Percentiles rank a stretch among this genome's conserved stretches.
phyloP scores from a whole-genome alignment of 371 early-diverging fungal genomes.

The Actinomortierella ambigua region DNA sequence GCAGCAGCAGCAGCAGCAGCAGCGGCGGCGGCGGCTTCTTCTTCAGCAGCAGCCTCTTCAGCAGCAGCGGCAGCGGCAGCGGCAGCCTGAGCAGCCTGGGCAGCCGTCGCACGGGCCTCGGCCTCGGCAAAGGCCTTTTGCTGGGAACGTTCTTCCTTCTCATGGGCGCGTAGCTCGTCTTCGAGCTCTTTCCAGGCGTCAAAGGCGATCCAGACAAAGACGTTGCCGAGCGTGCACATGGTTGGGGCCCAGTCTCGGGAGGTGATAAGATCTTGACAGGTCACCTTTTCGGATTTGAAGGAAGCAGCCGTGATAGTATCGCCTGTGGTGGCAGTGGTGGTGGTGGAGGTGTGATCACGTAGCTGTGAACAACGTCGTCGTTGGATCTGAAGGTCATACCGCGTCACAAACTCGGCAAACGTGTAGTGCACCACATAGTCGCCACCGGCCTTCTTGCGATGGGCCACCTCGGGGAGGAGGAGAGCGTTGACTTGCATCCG shows the following conservation, averaged over 20 bases:
- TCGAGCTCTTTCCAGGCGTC: slow-evolving; percentile 82
- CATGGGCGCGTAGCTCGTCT: slow-evolving; percentile 71
- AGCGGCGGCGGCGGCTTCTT: slow-evolving; percentile 50
- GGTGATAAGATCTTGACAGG: slow-evolving; percentile 24
- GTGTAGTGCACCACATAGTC: slow-evolving; percentile 70
- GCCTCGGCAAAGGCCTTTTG: slow-evolving; percentile 52
- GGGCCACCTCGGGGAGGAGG: slow-evolving; percentile 65
- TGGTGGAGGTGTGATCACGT: too few relatives aligned
- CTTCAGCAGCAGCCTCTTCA: slow-evolving; percentile 51
- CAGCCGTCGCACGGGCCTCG: slow-evolving; percentile 8
- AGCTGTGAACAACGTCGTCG: too few relatives aligned
- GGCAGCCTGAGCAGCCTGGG: slow-evolving; percentile 14
- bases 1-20: slow-evolving; percentile 36
- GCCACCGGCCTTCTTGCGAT: slow-evolving; percentile 43
- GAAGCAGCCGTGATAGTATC: too few relatives aligned
- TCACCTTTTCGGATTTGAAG: slow-evolving; percentile 28
- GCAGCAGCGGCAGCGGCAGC: slow-evolving; percentile 45
- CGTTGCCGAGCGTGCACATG: slow-evolving; percentile 56
- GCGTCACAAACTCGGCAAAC: slow-evolving; percentile 67
- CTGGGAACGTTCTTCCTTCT: slow-evolving; percentile 68
- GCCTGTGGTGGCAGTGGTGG: too few relatives aligned
- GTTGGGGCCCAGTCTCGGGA: slow-evolving; percentile 30
- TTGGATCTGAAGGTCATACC: slow-evolving; percentile 52
- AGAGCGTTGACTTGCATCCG: slow-evolving; percentile 70
- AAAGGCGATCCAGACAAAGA: slow-evolving; percentile 70